A percentile compares a stretch with the other conserved stretches of the same genome.
Conservation (phyloP, 345 rosid genomes). For the Arabidopsis arenosa region DNA sequence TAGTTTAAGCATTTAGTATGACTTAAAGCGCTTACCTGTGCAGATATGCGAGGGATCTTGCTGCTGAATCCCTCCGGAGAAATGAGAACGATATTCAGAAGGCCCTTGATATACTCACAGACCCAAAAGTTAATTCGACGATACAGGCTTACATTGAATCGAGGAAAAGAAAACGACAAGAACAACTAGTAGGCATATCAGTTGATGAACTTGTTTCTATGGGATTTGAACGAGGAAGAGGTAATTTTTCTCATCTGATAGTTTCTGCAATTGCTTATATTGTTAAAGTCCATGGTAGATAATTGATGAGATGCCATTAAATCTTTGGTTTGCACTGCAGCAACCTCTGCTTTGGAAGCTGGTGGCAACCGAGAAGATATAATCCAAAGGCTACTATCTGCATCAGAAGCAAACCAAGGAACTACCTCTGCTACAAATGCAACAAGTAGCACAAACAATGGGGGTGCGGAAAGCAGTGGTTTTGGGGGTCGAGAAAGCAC, state of each 20-base stretch:
- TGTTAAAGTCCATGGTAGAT: neutral
- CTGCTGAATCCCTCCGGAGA: slow-evolving; percentile 90
- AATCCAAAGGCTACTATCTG: slow-evolving; percentile 56
- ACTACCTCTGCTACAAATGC: neutral
- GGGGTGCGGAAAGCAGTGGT: neutral
- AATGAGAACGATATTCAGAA: slow-evolving; percentile 80
- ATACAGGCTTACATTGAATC: slow-evolving; percentile 77
- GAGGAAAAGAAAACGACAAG: slow-evolving; percentile 69
- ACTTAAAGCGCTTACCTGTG: slow-evolving; percentile 33
- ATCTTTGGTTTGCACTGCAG: slow-evolving; percentile 47
- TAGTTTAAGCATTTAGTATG: neutral
- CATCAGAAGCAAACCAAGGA: slow-evolving; percentile 38
- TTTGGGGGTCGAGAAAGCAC: neutral
- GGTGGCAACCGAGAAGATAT: slow-evolving; percentile 59
- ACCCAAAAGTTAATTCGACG: slow-evolving; percentile 64
- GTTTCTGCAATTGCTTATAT: slow-evolving; percentile 16
- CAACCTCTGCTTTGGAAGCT: slow-evolving; percentile 57
- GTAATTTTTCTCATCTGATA: slow-evolving; percentile 43
- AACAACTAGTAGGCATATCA: slow-evolving; percentile 43
- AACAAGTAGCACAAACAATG: neutral
- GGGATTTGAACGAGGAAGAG: slow-evolving; percentile 89
- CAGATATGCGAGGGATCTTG: slow-evolving; percentile 86
- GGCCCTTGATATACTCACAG: slow-evolving; percentile 90
- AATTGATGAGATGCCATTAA: neutral
- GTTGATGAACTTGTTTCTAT: slow-evolving; percentile 72